Base-by-base conservation (phyloP, 805 yeast species). In the Clavispora vitiphila region DNA sequence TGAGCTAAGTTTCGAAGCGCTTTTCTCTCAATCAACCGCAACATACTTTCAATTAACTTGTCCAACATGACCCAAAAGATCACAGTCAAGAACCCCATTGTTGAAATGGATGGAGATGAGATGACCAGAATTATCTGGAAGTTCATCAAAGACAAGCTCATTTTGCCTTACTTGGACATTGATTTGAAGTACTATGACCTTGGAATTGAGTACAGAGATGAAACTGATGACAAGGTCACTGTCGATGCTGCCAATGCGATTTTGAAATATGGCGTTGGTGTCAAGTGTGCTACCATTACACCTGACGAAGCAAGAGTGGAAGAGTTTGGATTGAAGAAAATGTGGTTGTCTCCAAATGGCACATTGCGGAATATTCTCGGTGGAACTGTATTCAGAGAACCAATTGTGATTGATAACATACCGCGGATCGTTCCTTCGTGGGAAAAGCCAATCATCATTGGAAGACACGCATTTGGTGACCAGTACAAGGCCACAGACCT, bases 301-400 rank as follows among this genome's bases (percentile, higher is more conserved):
- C 93, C 91, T 2, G 91, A 85, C 61, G 91, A 85, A 61, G 80
- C 77, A 20, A 74, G 93, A 62, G 91, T 85, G 35, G 69, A 80
- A 57, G 93, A 85, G 64, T 85, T 83, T 53, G 66, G 69, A 37
- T 71, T 85, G 61, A 81, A 81, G 57, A 77, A 85, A 58, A 85
- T 85, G 93, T 85, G 91, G 90, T 72, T 80, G 39, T 84, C 91
- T 16, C 93, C 93, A 50, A 85, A 85, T 58, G 93, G 93, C 51
- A 84, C 93, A 23, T 81, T 85, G 54, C 76, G 93, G 69, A 85
- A 85, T 62, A 83, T 84, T 41, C 64, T 85, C 48, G 86, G 86
- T 26, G 93, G 93, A 53, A 85, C 93, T 18, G 91, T 85, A 24
- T 85, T 85, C 66, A 77, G 93, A 65, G 93, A 85, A 60, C 87